Conservation (phyloP, 352 stramenopile genomes). For the Plasmopara halstedii region DNA sequence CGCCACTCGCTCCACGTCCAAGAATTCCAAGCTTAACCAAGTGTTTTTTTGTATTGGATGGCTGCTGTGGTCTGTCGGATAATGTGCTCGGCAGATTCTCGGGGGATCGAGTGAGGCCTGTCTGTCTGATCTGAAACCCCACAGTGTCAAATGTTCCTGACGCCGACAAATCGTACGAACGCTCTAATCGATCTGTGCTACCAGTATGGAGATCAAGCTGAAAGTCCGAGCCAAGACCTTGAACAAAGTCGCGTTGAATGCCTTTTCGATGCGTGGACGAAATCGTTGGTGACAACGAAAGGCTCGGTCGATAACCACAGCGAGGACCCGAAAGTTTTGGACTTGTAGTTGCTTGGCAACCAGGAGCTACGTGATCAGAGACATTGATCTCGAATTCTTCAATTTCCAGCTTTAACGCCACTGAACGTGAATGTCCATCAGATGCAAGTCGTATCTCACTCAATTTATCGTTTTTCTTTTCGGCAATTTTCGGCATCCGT, state of each 20-base stretch:
- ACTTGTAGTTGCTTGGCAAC: constrained; percentile 34
- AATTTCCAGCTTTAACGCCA: constrained; percentile 77
- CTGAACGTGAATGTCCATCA: constrained; percentile 19
- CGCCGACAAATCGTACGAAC: constrained; percentile 73
- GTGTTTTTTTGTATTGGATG: constrained; percentile 57
- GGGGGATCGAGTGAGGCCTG: constrained; percentile 55
- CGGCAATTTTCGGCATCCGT: constrained; percentile 24
- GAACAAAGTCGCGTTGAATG: constrained; percentile 64
- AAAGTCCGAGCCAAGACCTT: constrained; percentile 58
- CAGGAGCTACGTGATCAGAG: constrained; percentile 11
- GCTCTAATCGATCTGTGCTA: constrained; percentile 46
- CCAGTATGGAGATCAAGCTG: constrained; percentile 63
- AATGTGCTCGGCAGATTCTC: constrained; percentile 16
- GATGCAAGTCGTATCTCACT: constrained; percentile 4
- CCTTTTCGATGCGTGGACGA: constrained; percentile 52
- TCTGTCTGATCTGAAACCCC: constrained; percentile 80
- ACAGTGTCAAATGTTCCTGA: constrained; percentile 78
- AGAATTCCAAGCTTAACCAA: constrained; percentile 78
- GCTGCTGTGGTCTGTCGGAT: constrained; percentile 21
- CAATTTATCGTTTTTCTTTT: constrained; percentile 51
- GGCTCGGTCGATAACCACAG: constrained; percentile 15
- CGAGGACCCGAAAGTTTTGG: constrained; percentile 27
- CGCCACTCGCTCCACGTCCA: constrained; percentile 76
- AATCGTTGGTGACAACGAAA: constrained; percentile 30
- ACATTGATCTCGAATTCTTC: constrained; percentile 28